Base-by-base conservation (phyloP, 1,284 basidiomycete species). In the Cutaneotrichosporon dermatis region DNA sequence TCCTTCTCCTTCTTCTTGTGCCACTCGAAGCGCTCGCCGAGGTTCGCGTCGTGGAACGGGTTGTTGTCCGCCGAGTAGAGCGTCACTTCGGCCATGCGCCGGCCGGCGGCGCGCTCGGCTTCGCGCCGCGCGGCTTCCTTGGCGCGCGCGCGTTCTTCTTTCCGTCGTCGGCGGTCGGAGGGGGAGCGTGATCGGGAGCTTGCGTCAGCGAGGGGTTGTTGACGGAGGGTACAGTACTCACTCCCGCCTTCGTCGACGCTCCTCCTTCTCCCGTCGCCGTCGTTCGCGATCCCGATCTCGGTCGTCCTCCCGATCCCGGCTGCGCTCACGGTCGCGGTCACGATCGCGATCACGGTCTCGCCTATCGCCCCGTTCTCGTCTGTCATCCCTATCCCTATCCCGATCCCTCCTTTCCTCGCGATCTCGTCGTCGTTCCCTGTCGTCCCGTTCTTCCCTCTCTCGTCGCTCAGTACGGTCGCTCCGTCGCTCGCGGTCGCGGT, bases 1-100 rank as follows among this genome's bases (percentile, higher is more conserved):
- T 99, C 96, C 80, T 92, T 92, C 75, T 99, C 95, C 41, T 87
- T 85, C 81, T 99, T 99, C 83, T 99, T 99, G 78, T 92, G 90
- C 96, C 96, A 99, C 60, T 88, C 86, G 78, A 99, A 99, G 75
- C 92, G 90, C 72, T 97, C 90, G 25, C 87, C 88, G 35, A 98
- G 85, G 75, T 97, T 97, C 63, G 91, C 87, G 72, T 99, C 95
- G 77, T 97, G 90, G 82, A 99, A 99, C 0, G 95, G 95, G 73
- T 99, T 99, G 61, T 79, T 76, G 6, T 86, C 87, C 43, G 92
- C 90, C 68, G 91, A 93, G 81, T 98, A 98, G 63, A 93, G 87
- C 66, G 90, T 91, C 44, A 94, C 82, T 62, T 79, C 78, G 6
- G 92, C 91, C 8, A 93, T 86, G 70, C 89, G 86, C 44, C 91